Evolutionary conservation across 805 yeast species (phyloP).

Genomic region (Maudiozyma turicensis): DNA sequence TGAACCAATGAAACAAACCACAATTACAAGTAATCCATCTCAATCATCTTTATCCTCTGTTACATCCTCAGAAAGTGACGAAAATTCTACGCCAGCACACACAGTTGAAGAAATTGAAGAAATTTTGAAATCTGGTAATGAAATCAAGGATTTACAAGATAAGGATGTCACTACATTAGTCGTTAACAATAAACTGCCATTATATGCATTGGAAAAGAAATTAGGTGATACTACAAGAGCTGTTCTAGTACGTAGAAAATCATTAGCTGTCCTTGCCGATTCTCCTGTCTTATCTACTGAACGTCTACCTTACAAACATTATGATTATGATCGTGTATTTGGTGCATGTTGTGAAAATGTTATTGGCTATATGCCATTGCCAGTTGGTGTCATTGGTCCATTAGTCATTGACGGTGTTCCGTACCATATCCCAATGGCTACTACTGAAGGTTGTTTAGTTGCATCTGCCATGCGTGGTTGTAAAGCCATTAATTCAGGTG

Average conservation of each 20-base stretch:
- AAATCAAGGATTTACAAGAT: conserved; percentile 53
- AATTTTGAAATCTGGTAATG: conserved; percentile 55
- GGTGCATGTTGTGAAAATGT: conserved; percentile 99
- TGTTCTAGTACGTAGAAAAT: conserved; percentile 83
- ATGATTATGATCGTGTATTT: conserved; percentile 90
- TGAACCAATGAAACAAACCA: neutral
- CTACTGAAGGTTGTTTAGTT: conserved; percentile 97
- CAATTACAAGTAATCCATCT: conserved; percentile 1
- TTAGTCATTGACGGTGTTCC: conserved; percentile 80
- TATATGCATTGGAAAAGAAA: conserved; percentile 91
- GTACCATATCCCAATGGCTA: conserved; percentile 95
- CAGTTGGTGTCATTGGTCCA: conserved; percentile 98
- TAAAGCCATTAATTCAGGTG: conserved; percentile 94
- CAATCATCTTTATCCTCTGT: neutral
- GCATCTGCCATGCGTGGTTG: conserved; percentile 99
- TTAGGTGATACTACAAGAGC: conserved; percentile 85
- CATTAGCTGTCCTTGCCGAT: conserved; percentile 74
- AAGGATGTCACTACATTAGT: conserved; percentile 69
- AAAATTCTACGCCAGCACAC: conserved; percentile 11
- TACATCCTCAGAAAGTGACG: conserved; percentile 7
- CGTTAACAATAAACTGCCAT: conserved; percentile 68
- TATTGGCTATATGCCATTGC: conserved; percentile 91
- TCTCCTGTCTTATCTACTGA: conserved; percentile 69
- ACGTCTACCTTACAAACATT: conserved; percentile 68
- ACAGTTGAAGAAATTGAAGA: conserved; percentile 23